phyloP scores from a whole-genome alignment of 495 filamentous ascomycete species.

The Penicillium fimorum region DNA sequence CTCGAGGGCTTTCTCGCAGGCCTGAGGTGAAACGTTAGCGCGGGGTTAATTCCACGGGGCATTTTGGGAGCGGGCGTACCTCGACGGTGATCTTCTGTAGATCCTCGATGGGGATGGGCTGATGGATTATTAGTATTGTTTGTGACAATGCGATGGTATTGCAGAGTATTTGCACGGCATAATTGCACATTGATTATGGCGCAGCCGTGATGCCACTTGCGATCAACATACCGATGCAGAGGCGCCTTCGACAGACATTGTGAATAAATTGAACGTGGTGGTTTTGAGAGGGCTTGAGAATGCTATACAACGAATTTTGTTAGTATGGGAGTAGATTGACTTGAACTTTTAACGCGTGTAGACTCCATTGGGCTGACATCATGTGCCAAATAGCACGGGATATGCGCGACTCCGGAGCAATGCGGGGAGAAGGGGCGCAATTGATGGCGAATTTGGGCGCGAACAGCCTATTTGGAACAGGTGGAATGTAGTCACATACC shows the following conservation, averaged over 20 bases:
- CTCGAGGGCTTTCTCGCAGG: conserved; percentile 75
- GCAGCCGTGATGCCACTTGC: background rate
- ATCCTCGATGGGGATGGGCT: conserved; percentile 75
- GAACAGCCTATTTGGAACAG: background rate
- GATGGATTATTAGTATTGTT: conserved; percentile 16
- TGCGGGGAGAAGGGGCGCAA: conserved; percentile 5
- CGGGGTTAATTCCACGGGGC: background rate
- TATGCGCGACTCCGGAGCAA: conserved; percentile 6
- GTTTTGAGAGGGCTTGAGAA: too few species aligned
- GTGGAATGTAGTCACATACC: background rate
- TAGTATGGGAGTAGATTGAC: background rate
- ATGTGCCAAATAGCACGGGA: conserved; percentile 8
- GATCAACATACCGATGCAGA: conserved; percentile 34
- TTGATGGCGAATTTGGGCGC: background rate
- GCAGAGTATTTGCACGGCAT: background rate
- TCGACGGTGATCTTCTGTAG: conserved; percentile 80
- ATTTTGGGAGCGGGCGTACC: conserved; percentile 49
- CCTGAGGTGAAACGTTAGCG: conserved; percentile 47
- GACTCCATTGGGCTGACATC: conserved; percentile 11
- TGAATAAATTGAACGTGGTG: conserved; percentile 6
- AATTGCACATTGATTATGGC: background rate
- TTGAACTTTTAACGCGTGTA: background rate
- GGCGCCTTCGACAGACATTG: conserved; percentile 40
- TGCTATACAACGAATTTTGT: background rate
- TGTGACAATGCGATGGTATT: background rate